These are phyloP conservation scores for Canna indica DNA, from an alignment of 176 grass and related monocot species.

Conservation along the genomic window DNA sequence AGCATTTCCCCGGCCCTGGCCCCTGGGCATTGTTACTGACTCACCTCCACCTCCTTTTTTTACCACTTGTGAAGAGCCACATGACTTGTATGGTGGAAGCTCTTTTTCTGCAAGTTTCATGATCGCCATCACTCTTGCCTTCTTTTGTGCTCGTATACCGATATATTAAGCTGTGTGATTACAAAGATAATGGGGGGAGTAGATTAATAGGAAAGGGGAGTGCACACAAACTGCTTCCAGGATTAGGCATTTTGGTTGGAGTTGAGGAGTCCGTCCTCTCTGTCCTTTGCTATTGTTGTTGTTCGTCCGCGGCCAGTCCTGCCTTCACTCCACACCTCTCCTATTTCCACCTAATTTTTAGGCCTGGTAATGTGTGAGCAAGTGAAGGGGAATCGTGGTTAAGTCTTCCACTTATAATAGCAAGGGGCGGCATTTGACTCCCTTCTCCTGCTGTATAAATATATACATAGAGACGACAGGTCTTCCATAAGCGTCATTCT, in stretches of 20 bases:
- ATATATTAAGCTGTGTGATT: no score
- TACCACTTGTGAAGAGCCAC: background rate
- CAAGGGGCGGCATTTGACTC: slow-evolving; percentile 22
- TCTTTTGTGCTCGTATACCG: no score
- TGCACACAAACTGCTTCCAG: background rate
- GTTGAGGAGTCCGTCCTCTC: background rate
- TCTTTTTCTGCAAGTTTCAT: background rate
- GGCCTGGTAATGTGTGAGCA: no score
- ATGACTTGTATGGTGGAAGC: slow-evolving; percentile 1
- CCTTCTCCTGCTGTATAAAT: background rate
- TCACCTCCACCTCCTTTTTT: background rate
- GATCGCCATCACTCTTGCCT: background rate
- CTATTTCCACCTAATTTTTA: slow-evolving; percentile 24
- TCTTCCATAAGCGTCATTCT: background rate
- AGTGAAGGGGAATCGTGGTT: background rate
- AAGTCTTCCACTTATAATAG: slow-evolving; percentile 2
- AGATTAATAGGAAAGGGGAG: background rate
- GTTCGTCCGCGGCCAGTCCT: background rate
- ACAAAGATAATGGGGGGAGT: background rate
- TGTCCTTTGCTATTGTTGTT: slow-evolving; percentile 9
- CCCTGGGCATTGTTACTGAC: background rate
- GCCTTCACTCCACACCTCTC: slow-evolving; percentile 27
- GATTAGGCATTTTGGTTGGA: slow-evolving; percentile 4
- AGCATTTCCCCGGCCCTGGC: no score
- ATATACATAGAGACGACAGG: background rate